Evolutionary conservation across 2,329 filamentous ascomycete genomes (phyloP), one percentile per base, ranked within the genome.

Genomic region (Aureobasidium lini): DNA sequence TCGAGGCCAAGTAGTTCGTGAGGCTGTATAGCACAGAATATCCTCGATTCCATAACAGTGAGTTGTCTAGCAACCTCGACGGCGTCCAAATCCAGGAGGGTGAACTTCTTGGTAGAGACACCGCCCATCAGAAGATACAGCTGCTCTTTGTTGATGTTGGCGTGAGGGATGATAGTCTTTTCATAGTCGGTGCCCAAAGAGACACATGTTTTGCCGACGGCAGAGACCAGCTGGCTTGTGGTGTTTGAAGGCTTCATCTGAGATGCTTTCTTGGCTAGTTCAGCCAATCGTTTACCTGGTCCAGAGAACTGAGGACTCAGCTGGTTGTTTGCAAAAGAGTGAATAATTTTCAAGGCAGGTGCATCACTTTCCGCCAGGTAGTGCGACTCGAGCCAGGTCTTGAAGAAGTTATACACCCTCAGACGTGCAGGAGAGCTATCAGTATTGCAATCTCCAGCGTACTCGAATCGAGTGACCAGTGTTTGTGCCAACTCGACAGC

Each of bases 361-460:
- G 84, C 83, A 70, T 99, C 94, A 10, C 86, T 85, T 61, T 90
- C 84, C 63, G 90, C 84, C 49, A 88, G 85, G 93, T 94, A 99
- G 73, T 99, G 91, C 6, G 89, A 94, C 75, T 97, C 94, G 18
- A 99, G 78, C 94, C 94, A 99, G 43, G 89, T 89, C 74, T 99
- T 99, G 80, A 99, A 90, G 60, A 91, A 87, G 70, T 99, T 97
- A 77, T 95, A 97, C 1, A 97, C 90, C 54, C 94, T 85, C 49
- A 99, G 78, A 53, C 92, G 86, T 23, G 97, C 93, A 0, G 93
- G 90, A 2, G 81, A 83, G 23, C 91, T 86, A 63, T 92, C 83
- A 61, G 85, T 82, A 23, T 85, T 83, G 49, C 86, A 88, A 61
- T 94, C 88, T 11, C 84, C 88, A 39, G 96, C 88, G 66, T 96